Base-by-base conservation (phyloP, 1,139 yeast species). In the Debaryomyces udenii region DNA sequence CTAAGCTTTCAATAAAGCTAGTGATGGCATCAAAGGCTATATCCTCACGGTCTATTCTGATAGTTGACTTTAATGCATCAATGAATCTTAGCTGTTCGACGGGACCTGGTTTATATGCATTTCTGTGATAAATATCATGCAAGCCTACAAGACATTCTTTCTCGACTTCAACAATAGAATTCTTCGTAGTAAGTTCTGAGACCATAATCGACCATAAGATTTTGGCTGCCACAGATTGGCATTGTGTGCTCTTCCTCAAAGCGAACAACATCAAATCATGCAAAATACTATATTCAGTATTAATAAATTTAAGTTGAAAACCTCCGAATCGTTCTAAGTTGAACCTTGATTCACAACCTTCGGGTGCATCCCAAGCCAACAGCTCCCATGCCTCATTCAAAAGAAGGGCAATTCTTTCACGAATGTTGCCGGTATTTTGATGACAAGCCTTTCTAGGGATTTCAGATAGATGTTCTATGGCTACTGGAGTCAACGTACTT, bases 361-460 rank as follows among this genome's bases (percentile, higher is more conserved):
- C 72, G 29, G 78, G 68, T 0, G 87, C 78, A 10, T 80, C 80
- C 83, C 85, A 77, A 9, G 91, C 94, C 43, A 88, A 71, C 9
- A 78, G 67, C 48, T 83, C 84, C 96, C 96, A 89, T 26, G 82
- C 76, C 43, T 74, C 78, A 43, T 74, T 71, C 11, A 88, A 54
- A 40, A 86, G 63, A 14, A 50, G 55, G 0, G 90, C 81, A 31
- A 84, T 74, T 46, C 86, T 68, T 22, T 76, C 74, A 50, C 95
- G 74, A 48, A 87, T 66, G 51, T 80, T 82, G 9, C 81, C 82
- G 1, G 90, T 76, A 36, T 88, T 78, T 43, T 72, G 72, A 62
- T 67, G 69, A 50, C 90, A 81, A 1, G 91, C 91, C 52, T 81
- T 82, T 56, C 84, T 75, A 37, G 94, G 90, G 40, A 86, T 81